Conservation (phyloP, 805 yeast species). For the Saturnispora kantuleensis region DNA sequence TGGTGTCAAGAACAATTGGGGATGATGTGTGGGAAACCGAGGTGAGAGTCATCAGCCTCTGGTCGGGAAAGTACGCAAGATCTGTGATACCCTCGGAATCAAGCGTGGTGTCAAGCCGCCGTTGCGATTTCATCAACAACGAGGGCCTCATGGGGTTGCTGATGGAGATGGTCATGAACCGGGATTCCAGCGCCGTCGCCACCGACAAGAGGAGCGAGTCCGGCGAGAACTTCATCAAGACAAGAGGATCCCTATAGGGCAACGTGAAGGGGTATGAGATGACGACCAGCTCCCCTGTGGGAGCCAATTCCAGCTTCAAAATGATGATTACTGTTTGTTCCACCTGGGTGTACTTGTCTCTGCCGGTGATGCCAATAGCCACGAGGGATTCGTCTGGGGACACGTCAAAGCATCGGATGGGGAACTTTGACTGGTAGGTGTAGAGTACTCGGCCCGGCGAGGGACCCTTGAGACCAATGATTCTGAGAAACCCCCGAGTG, state of each 20-base stretch:
- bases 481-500: conserved; percentile 59
- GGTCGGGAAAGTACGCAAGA: conserved; percentile 60
- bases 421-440: conserved; percentile 59
- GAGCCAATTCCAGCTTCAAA: conserved; percentile 21
- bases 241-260: conserved; percentile 82
- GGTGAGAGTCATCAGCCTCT: conserved; percentile 41
- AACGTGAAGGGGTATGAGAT: conserved; percentile 41
- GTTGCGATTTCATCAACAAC: conserved; percentile 55
- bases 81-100: conserved; percentile 89
- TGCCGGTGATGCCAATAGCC: conserved; percentile 77
- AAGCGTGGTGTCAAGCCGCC: conserved; percentile 52
- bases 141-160: conserved; percentile 55
- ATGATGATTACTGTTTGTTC: conserved; percentile 71
- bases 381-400: conserved; percentile 54
- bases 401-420: conserved; percentile 69
- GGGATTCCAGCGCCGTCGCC: conserved; percentile 65
- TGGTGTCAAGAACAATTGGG: conserved; percentile 59
- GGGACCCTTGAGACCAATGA: conserved; percentile 40
- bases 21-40: conserved; percentile 56
- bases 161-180: conserved; percentile 68
- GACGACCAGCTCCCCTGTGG: conserved; percentile 11
- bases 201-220: conserved; percentile 65
- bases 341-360: conserved; percentile 54
- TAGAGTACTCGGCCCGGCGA: conserved; percentile 54
- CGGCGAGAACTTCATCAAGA: conserved; percentile 60